Percentiles rank a stretch among this genome's conserved stretches.
Conservation (phyloP, 1,139 yeast genomes). For the Nakaseomyces bracarensis region DNA sequence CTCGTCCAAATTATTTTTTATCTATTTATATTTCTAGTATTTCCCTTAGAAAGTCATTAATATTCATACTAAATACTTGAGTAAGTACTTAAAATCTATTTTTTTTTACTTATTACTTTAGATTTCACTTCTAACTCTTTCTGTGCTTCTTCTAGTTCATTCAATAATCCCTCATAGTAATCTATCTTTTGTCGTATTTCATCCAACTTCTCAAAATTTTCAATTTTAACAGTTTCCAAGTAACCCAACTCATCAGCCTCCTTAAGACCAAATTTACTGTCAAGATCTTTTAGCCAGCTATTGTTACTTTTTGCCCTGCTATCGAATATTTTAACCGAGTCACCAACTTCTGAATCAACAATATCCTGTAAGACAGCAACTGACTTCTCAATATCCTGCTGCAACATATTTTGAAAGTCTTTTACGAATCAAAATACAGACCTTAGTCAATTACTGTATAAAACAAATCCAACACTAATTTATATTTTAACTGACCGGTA, state of each 20-base stretch:
- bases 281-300: constrained; percentile 18
- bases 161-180: constrained; percentile 22
- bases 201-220: constrained; percentile 14
- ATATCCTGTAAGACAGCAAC: constrained; percentile 17
- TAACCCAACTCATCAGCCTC: constrained; percentile 14
- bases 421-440: no score
- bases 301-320: constrained; percentile 20
- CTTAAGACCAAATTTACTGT: constrained; percentile 14
- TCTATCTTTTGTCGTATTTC: constrained; percentile 20
- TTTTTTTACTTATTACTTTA: constrained; percentile 16
- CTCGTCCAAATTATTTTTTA: constrained; percentile 50
- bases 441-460: no score
- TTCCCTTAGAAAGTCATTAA: no score
- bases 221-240: constrained; percentile 12
- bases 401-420: no score
- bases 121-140: constrained; percentile 22
- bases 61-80: no score
- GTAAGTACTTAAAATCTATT: not conserved
- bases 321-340: constrained; percentile 22
- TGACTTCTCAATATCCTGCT: constrained; percentile 22
- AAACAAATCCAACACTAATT: no score
- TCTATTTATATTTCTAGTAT: not conserved
- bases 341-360: constrained; percentile 19
- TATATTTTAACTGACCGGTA: no score
- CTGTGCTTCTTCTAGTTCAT: constrained; percentile 26